Evolutionary conservation across 495 filamentous ascomycete species (phyloP).

Genomic region (Aspergillus carlsbadensis): DNA sequence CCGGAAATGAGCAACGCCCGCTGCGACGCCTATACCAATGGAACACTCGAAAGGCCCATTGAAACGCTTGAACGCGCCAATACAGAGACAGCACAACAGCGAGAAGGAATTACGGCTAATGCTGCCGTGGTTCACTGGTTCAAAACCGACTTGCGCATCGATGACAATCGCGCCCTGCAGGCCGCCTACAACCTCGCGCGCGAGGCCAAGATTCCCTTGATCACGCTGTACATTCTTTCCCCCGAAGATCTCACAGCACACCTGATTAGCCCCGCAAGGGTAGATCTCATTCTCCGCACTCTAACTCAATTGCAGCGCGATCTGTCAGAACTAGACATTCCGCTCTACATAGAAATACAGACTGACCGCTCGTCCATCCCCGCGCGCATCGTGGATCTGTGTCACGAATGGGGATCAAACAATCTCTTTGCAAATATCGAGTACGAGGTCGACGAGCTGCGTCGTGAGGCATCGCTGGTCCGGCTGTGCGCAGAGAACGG

Average conservation of each 20-base stretch:
- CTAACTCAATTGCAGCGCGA: constrained; percentile 64
- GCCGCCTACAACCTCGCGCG: constrained; percentile 66
- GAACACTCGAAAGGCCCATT: constrained; percentile 68
- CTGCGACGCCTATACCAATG: constrained; percentile 66
- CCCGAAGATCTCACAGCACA: constrained; percentile 88
- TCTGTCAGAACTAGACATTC: constrained; percentile 70
- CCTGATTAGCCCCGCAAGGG: constrained; percentile 64
- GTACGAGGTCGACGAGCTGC: constrained; percentile 61
- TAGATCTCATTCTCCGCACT: constrained; percentile 77
- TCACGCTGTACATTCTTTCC: constrained; percentile 77
- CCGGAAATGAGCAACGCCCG: constrained; percentile 79
- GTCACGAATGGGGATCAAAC: constrained; percentile 71
- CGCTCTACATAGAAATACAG: constrained; percentile 72
- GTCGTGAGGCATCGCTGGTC: constrained; percentile 68
- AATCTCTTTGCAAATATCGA: constrained; percentile 57
- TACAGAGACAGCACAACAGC: constrained; percentile 45
- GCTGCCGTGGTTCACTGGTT: constrained; percentile 88
- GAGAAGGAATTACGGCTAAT: constrained; percentile 46
- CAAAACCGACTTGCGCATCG: constrained; percentile 73
- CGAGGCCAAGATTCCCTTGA: constrained; percentile 62
- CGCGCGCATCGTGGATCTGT: constrained; percentile 63
- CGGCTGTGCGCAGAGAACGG: constrained; percentile 56
- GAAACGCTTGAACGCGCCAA: constrained; percentile 57
- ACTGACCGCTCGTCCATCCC: constrained; percentile 64
- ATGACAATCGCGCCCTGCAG: constrained; percentile 73